A percentile compares a stretch with the other conserved stretches of the same genome.
These are phyloP conservation scores for Larix kaempferi DNA, from an alignment of 75 land plant genomes.

Conservation along the genomic window DNA sequence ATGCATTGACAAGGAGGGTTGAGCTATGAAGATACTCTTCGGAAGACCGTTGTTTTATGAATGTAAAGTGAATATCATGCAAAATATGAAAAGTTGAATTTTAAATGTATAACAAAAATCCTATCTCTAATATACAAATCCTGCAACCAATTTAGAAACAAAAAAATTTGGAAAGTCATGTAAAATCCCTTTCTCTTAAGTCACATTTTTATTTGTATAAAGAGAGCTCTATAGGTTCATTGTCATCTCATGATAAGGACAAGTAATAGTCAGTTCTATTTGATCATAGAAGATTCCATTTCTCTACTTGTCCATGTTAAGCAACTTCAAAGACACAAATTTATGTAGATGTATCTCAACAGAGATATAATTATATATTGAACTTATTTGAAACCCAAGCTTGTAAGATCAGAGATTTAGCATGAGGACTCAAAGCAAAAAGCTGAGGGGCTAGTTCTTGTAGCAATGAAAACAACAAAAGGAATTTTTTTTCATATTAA, in stretches of 20 bases:
- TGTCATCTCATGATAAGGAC: neutral
- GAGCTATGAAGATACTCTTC: no score
- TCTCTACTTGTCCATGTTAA: neutral
- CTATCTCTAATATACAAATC: neutral
- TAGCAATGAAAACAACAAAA: constrained; percentile 59
- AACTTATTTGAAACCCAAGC: neutral
- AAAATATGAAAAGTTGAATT: no score
- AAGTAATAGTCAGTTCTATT: neutral
- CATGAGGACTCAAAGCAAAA: neutral
- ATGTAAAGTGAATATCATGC: no score
- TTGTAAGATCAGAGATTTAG: constrained; percentile 1
- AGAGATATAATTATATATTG: neutral
- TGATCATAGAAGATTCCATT: neutral
- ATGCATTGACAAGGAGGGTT: no score
- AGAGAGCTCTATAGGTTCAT: neutral
- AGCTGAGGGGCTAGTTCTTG: constrained; percentile 40
- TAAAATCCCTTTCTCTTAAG: neutral
- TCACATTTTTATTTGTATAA: neutral
- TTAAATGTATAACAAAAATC: neutral
- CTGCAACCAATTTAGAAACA: neutral
- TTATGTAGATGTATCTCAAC: neutral
- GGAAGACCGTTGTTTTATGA: no score
- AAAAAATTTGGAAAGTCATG: neutral
- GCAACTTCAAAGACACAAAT: neutral
- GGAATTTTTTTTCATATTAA: constrained; percentile 23